Percentiles rank a stretch among this genome's conserved stretches.
phyloP scores from a whole-genome alignment of 2,329 filamentous ascomycete genomes.

The Balansia obtecta region DNA sequence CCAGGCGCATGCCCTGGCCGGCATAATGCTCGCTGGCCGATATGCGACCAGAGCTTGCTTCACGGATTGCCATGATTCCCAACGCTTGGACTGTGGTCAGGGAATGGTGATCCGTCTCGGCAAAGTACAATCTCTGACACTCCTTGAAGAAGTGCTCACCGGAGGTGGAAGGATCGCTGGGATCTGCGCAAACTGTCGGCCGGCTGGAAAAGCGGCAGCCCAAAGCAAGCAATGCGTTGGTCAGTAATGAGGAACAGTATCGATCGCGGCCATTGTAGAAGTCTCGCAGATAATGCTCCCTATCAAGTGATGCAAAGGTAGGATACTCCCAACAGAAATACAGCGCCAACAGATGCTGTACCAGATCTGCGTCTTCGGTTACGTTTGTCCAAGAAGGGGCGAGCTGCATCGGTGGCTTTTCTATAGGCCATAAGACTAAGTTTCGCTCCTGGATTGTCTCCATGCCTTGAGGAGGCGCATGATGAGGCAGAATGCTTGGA shows the following conservation, averaged over 20 bases:
- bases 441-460: background rate
- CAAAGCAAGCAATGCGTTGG: constrained; percentile 51
- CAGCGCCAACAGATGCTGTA: constrained; percentile 49
- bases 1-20: constrained; percentile 57
- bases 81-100: constrained; percentile 62
- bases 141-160: constrained; percentile 66
- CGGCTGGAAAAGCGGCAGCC: constrained; percentile 57
- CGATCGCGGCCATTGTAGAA: constrained; percentile 45
- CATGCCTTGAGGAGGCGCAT: background rate
- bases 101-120: constrained; percentile 43
- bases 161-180: constrained; percentile 47
- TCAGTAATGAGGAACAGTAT: constrained; percentile 54
- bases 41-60: constrained; percentile 58
- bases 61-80: constrained; percentile 61
- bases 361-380: constrained; percentile 42
- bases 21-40: constrained; percentile 60
- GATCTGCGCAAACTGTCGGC: constrained; percentile 45
- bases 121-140: constrained; percentile 44
- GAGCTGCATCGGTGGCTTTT: constrained; percentile 15
- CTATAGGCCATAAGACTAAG: constrained; percentile 7
- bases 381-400: constrained; percentile 45
- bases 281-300: constrained; percentile 56
- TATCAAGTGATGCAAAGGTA: constrained; percentile 58
- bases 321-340: constrained; percentile 69
- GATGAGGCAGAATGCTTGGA: background rate